phyloP scores from a whole-genome alignment of 208 protist species.

The Acanthamoeba healyi region DNA sequence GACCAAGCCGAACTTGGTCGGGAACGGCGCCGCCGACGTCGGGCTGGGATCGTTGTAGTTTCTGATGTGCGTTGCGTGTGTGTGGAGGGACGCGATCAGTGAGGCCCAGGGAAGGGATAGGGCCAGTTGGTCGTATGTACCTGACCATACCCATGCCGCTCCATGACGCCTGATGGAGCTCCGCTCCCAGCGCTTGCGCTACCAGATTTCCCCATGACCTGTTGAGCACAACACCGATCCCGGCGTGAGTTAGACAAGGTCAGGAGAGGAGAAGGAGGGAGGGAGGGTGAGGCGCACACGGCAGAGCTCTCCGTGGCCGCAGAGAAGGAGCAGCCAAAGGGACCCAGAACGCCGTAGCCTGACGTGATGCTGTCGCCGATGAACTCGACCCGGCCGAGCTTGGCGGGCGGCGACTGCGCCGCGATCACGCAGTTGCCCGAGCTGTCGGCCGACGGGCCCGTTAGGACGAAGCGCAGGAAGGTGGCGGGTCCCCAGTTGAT shows the following conservation, averaged over 20 bases:
- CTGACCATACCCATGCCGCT: neutral
- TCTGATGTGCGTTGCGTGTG: neutral
- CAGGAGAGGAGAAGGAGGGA: too few species aligned
- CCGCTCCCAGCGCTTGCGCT: conserved; percentile 15
- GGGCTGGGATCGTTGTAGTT: neutral
- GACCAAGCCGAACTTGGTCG: neutral
- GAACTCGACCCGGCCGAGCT: conserved; percentile 65
- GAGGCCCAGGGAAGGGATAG: too few species aligned
- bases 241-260: neutral
- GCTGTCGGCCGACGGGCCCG: neutral
- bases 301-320: conserved; percentile 57
- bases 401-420: neutral
- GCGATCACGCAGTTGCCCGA: neutral
- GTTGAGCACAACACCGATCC: neutral
- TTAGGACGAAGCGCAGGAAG: neutral
- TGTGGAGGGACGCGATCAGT: too few species aligned
- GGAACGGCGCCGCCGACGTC: neutral
- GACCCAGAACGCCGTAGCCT: conserved; percentile 63
- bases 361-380: conserved; percentile 76
- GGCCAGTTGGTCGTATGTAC: too few species aligned
- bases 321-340: conserved; percentile 30
- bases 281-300: conserved; percentile 42
- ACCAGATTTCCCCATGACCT: conserved; percentile 59
- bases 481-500: too few species aligned
- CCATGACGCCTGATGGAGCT: neutral